These are phyloP conservation scores for Suhomyces yuchorum DNA, from an alignment of 1,139 yeast species.

Conservation along the genomic window DNA sequence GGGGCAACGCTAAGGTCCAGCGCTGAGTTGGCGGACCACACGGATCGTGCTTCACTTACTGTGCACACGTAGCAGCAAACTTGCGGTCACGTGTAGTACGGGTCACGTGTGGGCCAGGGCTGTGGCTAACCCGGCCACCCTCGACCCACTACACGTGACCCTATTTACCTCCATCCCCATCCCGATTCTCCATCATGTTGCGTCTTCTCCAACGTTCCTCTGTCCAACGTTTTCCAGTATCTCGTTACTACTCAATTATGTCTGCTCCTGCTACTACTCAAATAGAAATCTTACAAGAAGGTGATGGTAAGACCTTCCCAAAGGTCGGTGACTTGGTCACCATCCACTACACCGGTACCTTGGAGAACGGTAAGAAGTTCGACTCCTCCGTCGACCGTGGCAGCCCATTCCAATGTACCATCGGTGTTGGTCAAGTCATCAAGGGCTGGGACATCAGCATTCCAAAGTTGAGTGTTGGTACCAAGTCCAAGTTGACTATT, in stretches of 20 bases:
- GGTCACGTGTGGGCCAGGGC: too few relatives aligned
- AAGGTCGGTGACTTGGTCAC: conserved; percentile 82
- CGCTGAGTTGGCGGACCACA: too few relatives aligned
- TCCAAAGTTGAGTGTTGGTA: conserved; percentile 88
- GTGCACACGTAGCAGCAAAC: too few relatives aligned
- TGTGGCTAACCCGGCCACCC: neutral
- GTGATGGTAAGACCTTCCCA: conserved; percentile 88
- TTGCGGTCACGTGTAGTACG: too few relatives aligned
- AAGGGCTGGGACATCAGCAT: conserved; percentile 95
- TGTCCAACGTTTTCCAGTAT: neutral
- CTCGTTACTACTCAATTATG: conserved; percentile 24
- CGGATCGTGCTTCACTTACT: too few relatives aligned
- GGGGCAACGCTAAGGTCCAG: too few relatives aligned
- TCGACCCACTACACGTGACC: neutral
- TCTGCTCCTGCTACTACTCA: conserved; percentile 47
- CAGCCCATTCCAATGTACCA: conserved; percentile 86
- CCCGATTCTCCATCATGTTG: conserved; percentile 6
- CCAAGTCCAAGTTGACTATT: conserved; percentile 86
- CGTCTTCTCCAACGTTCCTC: conserved; percentile 10
- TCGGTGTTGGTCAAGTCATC: conserved; percentile 96
- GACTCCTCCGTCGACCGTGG: conserved; percentile 95
- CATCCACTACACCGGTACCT: conserved; percentile 93
- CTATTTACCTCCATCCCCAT: neutral
- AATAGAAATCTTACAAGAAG: conserved; percentile 51
- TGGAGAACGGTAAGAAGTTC: conserved; percentile 91